These are phyloP conservation scores for Gossypioides kirkii DNA, from an alignment of 345 rosid species.

Conservation along the genomic window DNA sequence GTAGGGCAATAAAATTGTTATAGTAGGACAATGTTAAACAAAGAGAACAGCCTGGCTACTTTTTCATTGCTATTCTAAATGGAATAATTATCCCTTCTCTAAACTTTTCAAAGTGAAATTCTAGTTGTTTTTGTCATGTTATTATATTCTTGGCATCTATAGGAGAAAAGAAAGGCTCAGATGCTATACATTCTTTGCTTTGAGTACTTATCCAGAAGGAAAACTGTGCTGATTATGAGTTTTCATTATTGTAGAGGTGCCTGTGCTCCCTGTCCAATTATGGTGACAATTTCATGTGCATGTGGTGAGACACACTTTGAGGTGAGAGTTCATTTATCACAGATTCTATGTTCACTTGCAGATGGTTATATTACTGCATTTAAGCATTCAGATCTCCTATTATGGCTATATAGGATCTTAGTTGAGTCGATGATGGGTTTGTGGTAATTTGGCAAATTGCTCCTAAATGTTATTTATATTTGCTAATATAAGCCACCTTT, in stretches of 20 bases:
- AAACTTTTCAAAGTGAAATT: background rate
- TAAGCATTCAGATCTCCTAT: background rate
- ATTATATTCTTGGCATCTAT: background rate
- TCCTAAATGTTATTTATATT: background rate
- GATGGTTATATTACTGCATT: conserved; percentile 2
- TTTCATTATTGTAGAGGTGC: conserved; percentile 60
- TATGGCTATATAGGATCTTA: background rate
- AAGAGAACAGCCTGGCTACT: background rate
- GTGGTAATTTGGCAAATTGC: background rate
- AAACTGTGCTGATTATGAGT: conserved; percentile 11
- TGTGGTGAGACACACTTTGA: conserved; percentile 80
- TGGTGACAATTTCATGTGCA: conserved; percentile 83
- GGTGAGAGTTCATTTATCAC: conserved; percentile 43
- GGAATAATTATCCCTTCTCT: background rate
- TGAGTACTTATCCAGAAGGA: background rate
- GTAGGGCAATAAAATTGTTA: conserved; percentile 4
- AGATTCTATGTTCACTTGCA: background rate
- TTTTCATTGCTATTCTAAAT: background rate
- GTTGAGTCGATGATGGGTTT: background rate
- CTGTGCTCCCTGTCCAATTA: conserved; percentile 93
- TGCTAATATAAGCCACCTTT: background rate
- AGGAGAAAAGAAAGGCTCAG: background rate
- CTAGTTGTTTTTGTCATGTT: background rate
- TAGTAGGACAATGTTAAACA: background rate
- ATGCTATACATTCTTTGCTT: background rate